A percentile compares a stretch with the other conserved stretches of the same genome.
phyloP scores from a whole-genome alignment of 1,284 basidiomycete species.

The Wolfiporia cocos region DNA sequence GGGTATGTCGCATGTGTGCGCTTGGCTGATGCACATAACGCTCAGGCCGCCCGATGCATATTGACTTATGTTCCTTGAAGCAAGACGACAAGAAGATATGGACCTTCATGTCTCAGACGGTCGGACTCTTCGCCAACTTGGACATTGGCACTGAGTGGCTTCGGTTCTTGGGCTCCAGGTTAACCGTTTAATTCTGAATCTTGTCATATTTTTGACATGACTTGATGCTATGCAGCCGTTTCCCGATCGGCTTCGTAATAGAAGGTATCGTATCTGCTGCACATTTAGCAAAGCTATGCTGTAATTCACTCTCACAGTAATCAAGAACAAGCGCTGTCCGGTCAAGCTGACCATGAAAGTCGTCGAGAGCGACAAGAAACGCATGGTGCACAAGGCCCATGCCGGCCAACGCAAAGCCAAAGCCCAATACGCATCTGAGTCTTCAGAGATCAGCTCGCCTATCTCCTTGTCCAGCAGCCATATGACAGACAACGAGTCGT shows the following conservation, averaged over 20 bases:
- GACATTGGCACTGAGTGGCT: constrained; percentile 86
- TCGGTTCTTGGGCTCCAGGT: constrained; percentile 86
- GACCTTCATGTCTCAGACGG: constrained; percentile 84
- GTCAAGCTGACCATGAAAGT: constrained; percentile 70
- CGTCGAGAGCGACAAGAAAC: constrained; percentile 64
- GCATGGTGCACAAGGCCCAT: constrained; percentile 47
- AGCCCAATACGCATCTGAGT: constrained; percentile 1
- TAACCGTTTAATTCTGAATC: neutral
- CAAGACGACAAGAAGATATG: constrained; percentile 67
- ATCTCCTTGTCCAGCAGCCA: neutral
- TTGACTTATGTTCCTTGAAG: constrained; percentile 79
- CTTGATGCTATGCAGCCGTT: constrained; percentile 44
- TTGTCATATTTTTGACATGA: neutral
- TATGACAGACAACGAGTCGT: constrained; percentile 1
- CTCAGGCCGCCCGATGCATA: constrained; percentile 61
- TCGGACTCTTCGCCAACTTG: constrained; percentile 91
- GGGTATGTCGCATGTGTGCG: neutral
- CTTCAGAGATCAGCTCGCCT: neutral
- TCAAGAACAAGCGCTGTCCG: constrained; percentile 62
- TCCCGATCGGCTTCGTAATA: constrained; percentile 77
- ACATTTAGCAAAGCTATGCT: constrained; percentile 3
- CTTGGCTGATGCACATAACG: neutral
- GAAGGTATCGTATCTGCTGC: constrained; percentile 44
- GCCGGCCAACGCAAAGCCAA: constrained; percentile 12
- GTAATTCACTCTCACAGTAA: constrained; percentile 35